phyloP scores from a whole-genome alignment of 306 rosid genomes.

The Fragaria ananassa region DNA sequence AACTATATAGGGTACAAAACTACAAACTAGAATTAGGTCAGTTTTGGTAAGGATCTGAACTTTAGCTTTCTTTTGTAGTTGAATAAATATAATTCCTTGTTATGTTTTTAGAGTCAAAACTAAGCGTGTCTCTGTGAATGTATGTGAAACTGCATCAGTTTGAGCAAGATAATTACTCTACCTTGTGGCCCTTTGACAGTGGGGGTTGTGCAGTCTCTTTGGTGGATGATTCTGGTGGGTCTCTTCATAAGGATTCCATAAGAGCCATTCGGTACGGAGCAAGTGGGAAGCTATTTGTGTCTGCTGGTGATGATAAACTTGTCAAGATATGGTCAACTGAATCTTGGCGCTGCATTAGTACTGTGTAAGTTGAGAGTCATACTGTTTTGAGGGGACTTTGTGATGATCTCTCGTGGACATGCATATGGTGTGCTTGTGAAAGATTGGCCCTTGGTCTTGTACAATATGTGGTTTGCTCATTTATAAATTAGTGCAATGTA shows the following conservation, averaged over 20 bases:
- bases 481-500: background rate
- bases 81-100: background rate
- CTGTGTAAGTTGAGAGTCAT: slow-evolving; percentile 49
- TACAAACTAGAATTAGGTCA: background rate
- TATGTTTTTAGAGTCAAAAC: background rate
- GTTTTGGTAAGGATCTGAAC: background rate
- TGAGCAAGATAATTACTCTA: background rate
- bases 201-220: slow-evolving; percentile 49
- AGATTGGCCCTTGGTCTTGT: background rate
- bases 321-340: slow-evolving; percentile 78
- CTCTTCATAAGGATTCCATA: slow-evolving; percentile 63
- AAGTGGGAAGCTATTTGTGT: slow-evolving; percentile 63
- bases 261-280: slow-evolving; percentile 76
- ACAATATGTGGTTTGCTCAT: background rate
- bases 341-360: slow-evolving; percentile 67
- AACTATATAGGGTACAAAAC: background rate
- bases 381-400: background rate
- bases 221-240: slow-evolving; percentile 41
- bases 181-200: slow-evolving; percentile 34
- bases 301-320: slow-evolving; percentile 90
- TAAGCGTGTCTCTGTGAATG: background rate
- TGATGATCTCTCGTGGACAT: background rate
- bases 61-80: slow-evolving; percentile 1
- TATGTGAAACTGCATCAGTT: background rate
- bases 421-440: background rate